phyloP scores from a whole-genome alignment of 805 yeast genomes.

The Ogataea paraovalis region DNA sequence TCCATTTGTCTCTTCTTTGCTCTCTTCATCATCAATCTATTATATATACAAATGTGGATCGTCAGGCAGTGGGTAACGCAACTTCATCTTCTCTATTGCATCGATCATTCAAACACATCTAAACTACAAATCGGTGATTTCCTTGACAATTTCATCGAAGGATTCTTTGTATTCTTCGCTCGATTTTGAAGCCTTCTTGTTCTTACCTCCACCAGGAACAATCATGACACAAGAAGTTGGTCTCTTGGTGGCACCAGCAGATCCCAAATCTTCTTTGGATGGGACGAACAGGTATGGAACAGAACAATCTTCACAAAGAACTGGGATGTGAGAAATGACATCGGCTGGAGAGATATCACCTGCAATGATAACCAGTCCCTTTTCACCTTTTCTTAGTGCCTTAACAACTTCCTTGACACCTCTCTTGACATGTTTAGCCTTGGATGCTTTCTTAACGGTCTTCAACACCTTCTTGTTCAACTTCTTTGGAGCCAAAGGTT shows the following conservation, averaged over 20 bases:
- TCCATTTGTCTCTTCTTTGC: neutral
- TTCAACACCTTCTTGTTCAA: slow-evolving; percentile 92
- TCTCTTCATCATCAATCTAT: neutral
- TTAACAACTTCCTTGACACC: slow-evolving; percentile 99
- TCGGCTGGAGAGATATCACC: slow-evolving; percentile 98
- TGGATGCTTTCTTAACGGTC: slow-evolving; percentile 95
- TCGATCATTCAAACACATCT: neutral
- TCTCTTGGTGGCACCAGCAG: slow-evolving; percentile 98
- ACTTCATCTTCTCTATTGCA: neutral
- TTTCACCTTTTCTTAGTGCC: slow-evolving; percentile 96
- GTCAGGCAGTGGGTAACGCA: neutral
- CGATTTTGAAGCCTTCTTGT: slow-evolving; percentile 67
- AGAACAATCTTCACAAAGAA: slow-evolving; percentile 87
- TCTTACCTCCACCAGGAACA: slow-evolving; percentile 90
- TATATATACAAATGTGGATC: neutral
- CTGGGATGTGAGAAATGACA: slow-evolving; percentile 96
- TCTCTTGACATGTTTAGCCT: slow-evolving; percentile 96
- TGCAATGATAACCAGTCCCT: slow-evolving; percentile 93
- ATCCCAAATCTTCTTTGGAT: slow-evolving; percentile 95
- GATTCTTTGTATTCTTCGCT: slow-evolving; percentile 86
- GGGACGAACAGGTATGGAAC: slow-evolving; percentile 95
- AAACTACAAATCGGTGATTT: slow-evolving; percentile 51
- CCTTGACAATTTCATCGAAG: slow-evolving; percentile 92
- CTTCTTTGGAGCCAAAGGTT: slow-evolving; percentile 94
- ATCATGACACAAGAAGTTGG: slow-evolving; percentile 98